Evolutionary conservation across 2,329 filamentous ascomycete genomes (phyloP), one percentile per base, ranked within the genome.

Genomic region (Microdochium nivale): DNA sequence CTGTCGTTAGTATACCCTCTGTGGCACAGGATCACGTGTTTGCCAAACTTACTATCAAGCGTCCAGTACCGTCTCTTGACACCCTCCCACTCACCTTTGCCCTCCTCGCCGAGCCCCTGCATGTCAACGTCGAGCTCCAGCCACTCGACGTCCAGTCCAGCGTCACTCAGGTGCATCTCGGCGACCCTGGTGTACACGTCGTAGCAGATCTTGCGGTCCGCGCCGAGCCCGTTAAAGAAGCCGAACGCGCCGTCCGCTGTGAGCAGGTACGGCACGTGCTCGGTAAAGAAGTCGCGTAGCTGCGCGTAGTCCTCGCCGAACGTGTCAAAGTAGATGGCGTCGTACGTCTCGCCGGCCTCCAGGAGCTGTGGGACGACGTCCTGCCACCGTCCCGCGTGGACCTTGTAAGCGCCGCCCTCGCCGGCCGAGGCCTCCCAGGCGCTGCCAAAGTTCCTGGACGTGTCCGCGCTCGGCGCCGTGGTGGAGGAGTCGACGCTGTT

Each of bases 301-400:
- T 92, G 88, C 2, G 77, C 75, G 69, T 97, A 99, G 56, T 94
- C 88, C 70, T 99, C 94, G 7, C 90, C 94, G 67, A 97, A 97
- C 0, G 94, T 99, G 65, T 99, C 94, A 63, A 96, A 97, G 73
- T 97, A 99, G 59, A 99, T 89, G 25, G 86, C 88, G 64, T 95
- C 88, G 62, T 92, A 91, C 13, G 83, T 72, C 60, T 86, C 78
- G 10, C 86, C 87, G 40, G 81, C 71, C 53, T 81, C 79, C 1
- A 92, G 70, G 8, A 95, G 73, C 49, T 73, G 72, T 0, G 85
- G 86, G 16, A 91, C 73, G 0, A 94, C 71, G 53, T 94, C 87
- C 67, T 95, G 90, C 90, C 90, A 95, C 58, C 76, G 77, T 2
- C 90, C 88, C 35, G 78, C 73, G 64, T 89, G 82, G 24, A 95